Percentiles rank a stretch among this genome's conserved stretches.
These are phyloP conservation scores for Puccinia polysora DNA, from an alignment of 1,284 basidiomycete species.

Conservation along the genomic window DNA sequence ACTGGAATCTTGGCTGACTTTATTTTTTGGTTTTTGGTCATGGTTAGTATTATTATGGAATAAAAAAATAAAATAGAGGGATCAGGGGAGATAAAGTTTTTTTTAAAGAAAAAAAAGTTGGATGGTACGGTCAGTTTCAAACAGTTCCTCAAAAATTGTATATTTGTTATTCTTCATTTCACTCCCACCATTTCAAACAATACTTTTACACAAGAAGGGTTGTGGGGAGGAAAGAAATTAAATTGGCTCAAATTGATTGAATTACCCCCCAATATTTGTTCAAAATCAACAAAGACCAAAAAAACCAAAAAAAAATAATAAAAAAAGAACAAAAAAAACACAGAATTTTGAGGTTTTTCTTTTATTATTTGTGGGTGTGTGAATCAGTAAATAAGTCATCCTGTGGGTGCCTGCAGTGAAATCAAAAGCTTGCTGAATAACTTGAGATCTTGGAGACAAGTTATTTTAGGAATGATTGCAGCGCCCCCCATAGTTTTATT, in stretches of 20 bases:
- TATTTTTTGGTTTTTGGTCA: background rate
- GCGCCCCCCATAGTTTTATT: slow-evolving; percentile 49
- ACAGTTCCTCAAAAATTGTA: slow-evolving; percentile 54
- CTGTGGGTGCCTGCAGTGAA: no score
- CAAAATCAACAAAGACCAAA: background rate
- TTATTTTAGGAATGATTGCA: background rate
- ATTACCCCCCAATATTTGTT: slow-evolving; percentile 46
- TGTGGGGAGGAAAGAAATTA: background rate
- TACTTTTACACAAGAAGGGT: background rate
- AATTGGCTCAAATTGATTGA: background rate
- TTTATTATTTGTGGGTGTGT: no score
- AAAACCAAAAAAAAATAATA: no score
- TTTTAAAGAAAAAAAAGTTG: slow-evolving; percentile 39
- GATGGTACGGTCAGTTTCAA: slow-evolving; percentile 43
- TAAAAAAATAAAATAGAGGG: slow-evolving; percentile 1
- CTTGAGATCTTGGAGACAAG: background rate
- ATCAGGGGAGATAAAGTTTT: background rate
- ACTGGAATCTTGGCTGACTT: slow-evolving; percentile 88
- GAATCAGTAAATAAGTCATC: no score
- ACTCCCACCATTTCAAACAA: no score
- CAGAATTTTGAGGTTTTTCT: background rate
- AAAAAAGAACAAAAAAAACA: no score
- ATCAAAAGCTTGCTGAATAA: no score
- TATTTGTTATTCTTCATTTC: background rate
- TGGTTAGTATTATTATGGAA: background rate